Conservation (phyloP, 2,329 filamentous ascomycete species). For the Cordyceps cateniannulata region DNA sequence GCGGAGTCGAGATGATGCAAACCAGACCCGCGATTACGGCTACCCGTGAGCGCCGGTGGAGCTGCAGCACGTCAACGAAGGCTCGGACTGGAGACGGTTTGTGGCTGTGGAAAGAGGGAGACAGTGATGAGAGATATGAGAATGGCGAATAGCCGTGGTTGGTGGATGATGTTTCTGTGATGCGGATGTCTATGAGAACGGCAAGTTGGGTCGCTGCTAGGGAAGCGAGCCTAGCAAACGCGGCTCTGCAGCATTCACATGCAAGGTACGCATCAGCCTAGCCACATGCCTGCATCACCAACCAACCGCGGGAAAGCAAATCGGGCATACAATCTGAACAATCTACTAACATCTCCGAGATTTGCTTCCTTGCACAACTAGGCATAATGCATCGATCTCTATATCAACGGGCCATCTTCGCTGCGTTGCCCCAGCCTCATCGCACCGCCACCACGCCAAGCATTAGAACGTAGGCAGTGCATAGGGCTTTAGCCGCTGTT, state of each 20-base stretch:
- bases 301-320: neutral
- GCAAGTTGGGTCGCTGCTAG: neutral
- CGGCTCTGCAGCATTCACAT: neutral
- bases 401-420: neutral
- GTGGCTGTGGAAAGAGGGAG: neutral
- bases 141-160: neutral
- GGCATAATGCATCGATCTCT: neutral
- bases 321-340: neutral
- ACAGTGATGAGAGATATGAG: neutral
- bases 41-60: neutral
- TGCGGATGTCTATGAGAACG: no score
- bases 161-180: neutral
- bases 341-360: neutral
- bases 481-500: neutral
- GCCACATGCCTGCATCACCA: neutral
- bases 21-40: conserved; percentile 4
- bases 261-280: neutral
- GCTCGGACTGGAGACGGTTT: neutral
- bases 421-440: neutral
- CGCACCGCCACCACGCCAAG: conserved; percentile 1
- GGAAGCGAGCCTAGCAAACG: neutral
- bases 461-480: neutral
- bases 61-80: neutral
- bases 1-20: conserved; percentile 10
- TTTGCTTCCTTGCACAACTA: neutral